These are phyloP conservation scores for Euphorbia tirucalli DNA, from an alignment of 345 rosid genomes.

Conservation along the genomic window DNA sequence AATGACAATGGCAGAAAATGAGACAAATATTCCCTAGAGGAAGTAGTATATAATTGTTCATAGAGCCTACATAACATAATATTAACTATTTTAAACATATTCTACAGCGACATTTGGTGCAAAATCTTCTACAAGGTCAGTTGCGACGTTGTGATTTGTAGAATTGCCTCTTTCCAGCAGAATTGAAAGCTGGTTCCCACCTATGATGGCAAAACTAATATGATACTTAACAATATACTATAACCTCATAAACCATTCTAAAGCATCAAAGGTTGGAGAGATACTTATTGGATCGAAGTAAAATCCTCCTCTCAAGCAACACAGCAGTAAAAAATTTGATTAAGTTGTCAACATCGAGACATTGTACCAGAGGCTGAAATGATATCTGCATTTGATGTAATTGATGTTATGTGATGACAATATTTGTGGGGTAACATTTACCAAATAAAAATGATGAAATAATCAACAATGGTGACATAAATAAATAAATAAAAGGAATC, in stretches of 20 bases:
- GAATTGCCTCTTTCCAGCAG: neutral
- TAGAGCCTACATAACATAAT: neutral
- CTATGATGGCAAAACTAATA: conserved; percentile 7
- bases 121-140: neutral
- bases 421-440: neutral
- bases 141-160: neutral
- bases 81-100: neutral
- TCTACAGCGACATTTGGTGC: neutral
- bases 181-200: neutral
- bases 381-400: conserved; percentile 65
- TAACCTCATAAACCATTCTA: neutral
- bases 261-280: conserved; percentile 16
- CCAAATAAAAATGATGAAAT: neutral
- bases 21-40: neutral
- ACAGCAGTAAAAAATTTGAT: conserved; percentile 86
- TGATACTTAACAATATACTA: neutral
- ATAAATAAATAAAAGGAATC: conserved; percentile 21
- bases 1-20: neutral
- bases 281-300: conserved; percentile 96
- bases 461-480: conserved; percentile 21
- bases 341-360: conserved; percentile 93
- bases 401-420: conserved; percentile 2
- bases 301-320: conserved; percentile 84
- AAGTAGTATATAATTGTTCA: neutral
- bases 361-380: conserved; percentile 92